Conservation (phyloP, 1,139 yeast species). For the Yamadazyma taylorii region DNA sequence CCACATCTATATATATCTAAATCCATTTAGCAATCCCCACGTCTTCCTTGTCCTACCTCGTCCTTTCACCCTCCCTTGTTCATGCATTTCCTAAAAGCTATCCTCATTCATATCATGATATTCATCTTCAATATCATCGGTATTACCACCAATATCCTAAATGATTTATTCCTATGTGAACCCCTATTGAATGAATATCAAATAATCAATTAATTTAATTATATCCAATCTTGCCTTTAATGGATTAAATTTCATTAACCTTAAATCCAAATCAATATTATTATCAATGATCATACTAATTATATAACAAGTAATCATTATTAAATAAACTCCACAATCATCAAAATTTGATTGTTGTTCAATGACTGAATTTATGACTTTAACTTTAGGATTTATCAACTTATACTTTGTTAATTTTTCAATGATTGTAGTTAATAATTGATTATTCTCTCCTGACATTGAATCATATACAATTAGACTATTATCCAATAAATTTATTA, state of each 20-base stretch:
- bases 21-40: no score
- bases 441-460: constrained; percentile 28
- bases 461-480: constrained; percentile 41
- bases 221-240: constrained; percentile 30
- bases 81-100: not conserved
- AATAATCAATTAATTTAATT: constrained; percentile 16
- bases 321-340: constrained; percentile 46
- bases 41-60: not conserved
- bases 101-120: not conserved
- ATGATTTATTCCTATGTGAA: not conserved
- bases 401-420: constrained; percentile 19
- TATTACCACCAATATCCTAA: constrained; percentile 1
- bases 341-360: constrained; percentile 48
- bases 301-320: constrained; percentile 42
- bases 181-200: not conserved
- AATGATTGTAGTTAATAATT: constrained; percentile 23
- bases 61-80: no score
- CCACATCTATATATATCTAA: no score
- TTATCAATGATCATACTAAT: constrained; percentile 24
- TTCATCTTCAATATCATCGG: constrained; percentile 6
- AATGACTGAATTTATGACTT: constrained; percentile 30
- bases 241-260: constrained; percentile 28
- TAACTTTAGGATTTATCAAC: constrained; percentile 15
- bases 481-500: constrained; percentile 32
- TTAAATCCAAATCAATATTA: constrained; percentile 26